Evolutionary conservation across 2,329 filamentous ascomycete species (phyloP).

Genomic region (Rhynchosporium secalis): DNA sequence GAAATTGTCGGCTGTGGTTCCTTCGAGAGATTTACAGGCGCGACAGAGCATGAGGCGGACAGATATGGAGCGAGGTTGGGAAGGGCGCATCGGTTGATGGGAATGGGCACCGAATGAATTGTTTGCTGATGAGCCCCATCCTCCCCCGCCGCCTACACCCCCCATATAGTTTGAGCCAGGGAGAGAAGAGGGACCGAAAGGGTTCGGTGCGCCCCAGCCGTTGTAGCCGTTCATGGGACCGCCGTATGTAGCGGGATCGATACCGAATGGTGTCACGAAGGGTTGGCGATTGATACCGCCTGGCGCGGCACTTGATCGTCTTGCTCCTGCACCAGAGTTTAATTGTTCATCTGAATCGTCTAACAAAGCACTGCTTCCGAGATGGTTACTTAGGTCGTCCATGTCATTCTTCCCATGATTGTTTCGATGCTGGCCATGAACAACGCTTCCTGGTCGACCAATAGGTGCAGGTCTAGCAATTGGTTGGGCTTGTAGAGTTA

Average conservation of each 20-base stretch:
- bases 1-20: constrained; percentile 59
- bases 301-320: constrained; percentile 39
- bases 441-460: constrained; percentile 76
- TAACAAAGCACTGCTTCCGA: constrained; percentile 88
- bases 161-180: constrained; percentile 38
- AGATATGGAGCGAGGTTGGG: constrained; percentile 64
- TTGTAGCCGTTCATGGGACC: constrained; percentile 36
- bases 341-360: constrained; percentile 67
- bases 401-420: constrained; percentile 54
- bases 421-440: constrained; percentile 50
- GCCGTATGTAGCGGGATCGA: constrained; percentile 36
- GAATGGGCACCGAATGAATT: constrained; percentile 50
- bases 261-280: constrained; percentile 38
- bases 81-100: constrained; percentile 45
- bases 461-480: constrained; percentile 85
- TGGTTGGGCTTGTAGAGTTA: constrained; percentile 60
- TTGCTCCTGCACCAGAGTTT: constrained; percentile 40
- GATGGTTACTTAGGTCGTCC: constrained; percentile 72
- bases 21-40: constrained; percentile 67
- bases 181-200: constrained; percentile 39
- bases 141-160: constrained; percentile 36
- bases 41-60: constrained; percentile 75
- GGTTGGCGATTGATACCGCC: constrained; percentile 33
- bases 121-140: constrained; percentile 39
- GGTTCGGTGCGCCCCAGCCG: constrained; percentile 40